Evolutionary conservation across 169 alveolate genomes (phyloP).

Genomic region (Cryptosporidium ryanae): DNA sequence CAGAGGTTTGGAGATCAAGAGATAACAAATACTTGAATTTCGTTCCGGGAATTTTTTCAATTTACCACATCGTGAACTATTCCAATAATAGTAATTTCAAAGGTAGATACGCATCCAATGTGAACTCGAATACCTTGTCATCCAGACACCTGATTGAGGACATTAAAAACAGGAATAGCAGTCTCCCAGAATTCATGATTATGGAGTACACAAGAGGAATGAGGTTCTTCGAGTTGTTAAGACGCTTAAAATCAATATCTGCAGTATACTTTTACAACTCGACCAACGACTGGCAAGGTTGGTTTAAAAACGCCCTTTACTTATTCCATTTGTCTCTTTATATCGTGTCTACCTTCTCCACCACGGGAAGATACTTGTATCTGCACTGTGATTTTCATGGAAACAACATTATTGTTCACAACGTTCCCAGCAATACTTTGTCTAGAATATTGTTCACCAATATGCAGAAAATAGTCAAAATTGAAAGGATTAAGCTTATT

Average conservation of each 20-base stretch:
- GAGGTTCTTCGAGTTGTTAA: constrained; percentile 15
- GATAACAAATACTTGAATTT: constrained; percentile 14
- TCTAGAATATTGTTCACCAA: constrained; percentile 46
- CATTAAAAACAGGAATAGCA: constrained; percentile 4
- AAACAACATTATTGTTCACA: constrained; percentile 35
- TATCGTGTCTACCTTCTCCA: constrained; percentile 42
- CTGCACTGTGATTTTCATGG: constrained; percentile 71
- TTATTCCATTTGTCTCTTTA: constrained; percentile 35
- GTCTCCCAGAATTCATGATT: constrained; percentile 41
- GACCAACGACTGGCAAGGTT: constrained; percentile 58
- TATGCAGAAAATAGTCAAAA: constrained; percentile 37
- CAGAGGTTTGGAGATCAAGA: constrained; percentile 42
- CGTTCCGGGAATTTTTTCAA: constrained; percentile 52
- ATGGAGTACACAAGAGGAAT: constrained; percentile 63
- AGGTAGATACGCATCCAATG: neutral
- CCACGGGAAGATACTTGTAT: constrained; percentile 64
- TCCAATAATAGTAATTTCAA: neutral
- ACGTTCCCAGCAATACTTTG: constrained; percentile 2
- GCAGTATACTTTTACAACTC: constrained; percentile 45
- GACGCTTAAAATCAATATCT: constrained; percentile 37
- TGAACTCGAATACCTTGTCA: neutral
- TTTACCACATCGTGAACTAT: neutral
- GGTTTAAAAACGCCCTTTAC: constrained; percentile 55
- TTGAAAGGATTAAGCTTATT: constrained; percentile 44
- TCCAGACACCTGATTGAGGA: constrained; percentile 28